phyloP scores from a whole-genome alignment of 768 basidiomycete species.

The Russula griseocarnosa region DNA sequence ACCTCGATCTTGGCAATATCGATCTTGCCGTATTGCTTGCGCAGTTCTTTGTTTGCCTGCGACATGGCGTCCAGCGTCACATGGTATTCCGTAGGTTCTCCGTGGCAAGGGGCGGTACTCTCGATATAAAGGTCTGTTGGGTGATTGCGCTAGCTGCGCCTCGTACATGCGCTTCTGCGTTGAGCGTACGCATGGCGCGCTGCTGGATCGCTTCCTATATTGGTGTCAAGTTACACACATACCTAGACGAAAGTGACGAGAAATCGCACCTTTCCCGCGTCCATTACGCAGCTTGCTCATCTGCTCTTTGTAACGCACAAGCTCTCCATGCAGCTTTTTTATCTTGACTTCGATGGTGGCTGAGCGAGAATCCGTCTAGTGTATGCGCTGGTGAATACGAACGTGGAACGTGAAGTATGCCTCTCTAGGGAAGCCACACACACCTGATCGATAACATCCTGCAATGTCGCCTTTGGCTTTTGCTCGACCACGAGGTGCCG shows the following conservation, averaged over 20 bases:
- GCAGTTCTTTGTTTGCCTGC: constrained; percentile 90
- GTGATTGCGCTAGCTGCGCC: constrained; percentile 81
- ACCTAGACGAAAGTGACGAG: not conserved
- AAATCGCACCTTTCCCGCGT: constrained; percentile 79
- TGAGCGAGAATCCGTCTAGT: constrained; percentile 81
- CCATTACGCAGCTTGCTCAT: constrained; percentile 91
- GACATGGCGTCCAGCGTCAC: constrained; percentile 97
- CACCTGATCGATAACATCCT: constrained; percentile 91
- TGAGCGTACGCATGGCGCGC: constrained; percentile 87
- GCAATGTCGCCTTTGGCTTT: constrained; percentile 83
- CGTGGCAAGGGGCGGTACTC: constrained; percentile 88
- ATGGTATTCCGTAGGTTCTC: constrained; percentile 98
- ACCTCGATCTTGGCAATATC: constrained; percentile 99
- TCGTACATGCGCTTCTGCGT: constrained; percentile 98
- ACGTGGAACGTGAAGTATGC: not conserved
- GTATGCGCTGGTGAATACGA: constrained; percentile 10
- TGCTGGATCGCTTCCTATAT: constrained; percentile 83
- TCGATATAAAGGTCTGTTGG: constrained; percentile 98
- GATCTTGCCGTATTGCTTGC: constrained; percentile 95
- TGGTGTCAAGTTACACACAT: not conserved
- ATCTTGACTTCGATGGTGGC: constrained; percentile 94
- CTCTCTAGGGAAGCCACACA: constrained; percentile 32
- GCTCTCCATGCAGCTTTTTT: constrained; percentile 92
- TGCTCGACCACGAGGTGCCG: constrained; percentile 65
- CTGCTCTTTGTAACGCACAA: constrained; percentile 89